Evolutionary conservation across 1,139 yeast genomes (phyloP).

Genomic region (Yamadazyma diospyri): DNA sequence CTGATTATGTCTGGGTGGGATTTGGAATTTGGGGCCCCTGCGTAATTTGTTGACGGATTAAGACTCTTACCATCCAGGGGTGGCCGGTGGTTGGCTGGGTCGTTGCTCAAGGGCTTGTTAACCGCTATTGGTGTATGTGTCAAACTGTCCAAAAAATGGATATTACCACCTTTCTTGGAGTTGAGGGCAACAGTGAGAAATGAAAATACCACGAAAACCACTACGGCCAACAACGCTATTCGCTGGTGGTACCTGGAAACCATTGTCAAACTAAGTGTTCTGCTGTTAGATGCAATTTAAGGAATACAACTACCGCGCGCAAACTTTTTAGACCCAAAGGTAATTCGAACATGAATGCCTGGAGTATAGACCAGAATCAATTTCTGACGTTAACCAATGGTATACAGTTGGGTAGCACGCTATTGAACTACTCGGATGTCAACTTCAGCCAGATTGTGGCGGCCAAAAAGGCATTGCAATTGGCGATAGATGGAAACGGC

Average conservation of each 20-base stretch:
- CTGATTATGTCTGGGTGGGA: no score
- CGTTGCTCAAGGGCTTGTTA: neutral
- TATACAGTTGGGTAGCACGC: slow-evolving; percentile 6
- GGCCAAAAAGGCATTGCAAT: slow-evolving; percentile 43
- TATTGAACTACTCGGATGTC: slow-evolving; percentile 32
- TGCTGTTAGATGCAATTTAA: no score
- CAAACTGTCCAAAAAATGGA: slow-evolving; percentile 12
- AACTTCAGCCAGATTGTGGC: slow-evolving; percentile 40
- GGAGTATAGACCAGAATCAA: slow-evolving; percentile 13
- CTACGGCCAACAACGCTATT: slow-evolving; percentile 14
- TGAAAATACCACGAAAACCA: slow-evolving; percentile 15
- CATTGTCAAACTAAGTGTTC: neutral
- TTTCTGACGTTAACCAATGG: slow-evolving; percentile 7
- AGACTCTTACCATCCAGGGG: neutral
- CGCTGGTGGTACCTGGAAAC: slow-evolving; percentile 17
- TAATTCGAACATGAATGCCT: slow-evolving; percentile 19
- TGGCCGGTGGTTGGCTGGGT: no score
- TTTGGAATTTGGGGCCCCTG: no score
- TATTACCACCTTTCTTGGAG: slow-evolving; percentile 4
- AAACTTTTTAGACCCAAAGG: no score
- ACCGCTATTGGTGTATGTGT: slow-evolving; percentile 11
- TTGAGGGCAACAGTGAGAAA: slow-evolving; percentile 13
- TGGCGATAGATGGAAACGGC: slow-evolving; percentile 17
- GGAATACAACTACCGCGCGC: no score
- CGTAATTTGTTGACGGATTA: neutral